Evolutionary conservation across 208 protist genomes (phyloP).

Genomic region (Crithidia bombi): DNA sequence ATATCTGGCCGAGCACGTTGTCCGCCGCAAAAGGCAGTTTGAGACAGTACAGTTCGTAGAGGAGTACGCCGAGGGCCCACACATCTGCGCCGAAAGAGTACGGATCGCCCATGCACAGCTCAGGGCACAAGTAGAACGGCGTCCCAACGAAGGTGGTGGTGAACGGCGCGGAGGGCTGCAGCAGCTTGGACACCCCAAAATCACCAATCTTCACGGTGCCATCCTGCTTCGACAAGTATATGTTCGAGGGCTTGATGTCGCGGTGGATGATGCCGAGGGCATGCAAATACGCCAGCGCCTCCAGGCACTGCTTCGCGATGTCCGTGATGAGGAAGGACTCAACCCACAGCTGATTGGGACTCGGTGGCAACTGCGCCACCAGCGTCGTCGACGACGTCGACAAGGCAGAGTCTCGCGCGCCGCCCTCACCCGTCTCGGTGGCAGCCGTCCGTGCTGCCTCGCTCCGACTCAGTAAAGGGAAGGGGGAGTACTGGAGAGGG

Average conservation of each 20-base stretch:
- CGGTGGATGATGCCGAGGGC: slow-evolving; percentile 85
- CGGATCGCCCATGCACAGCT: slow-evolving; percentile 84
- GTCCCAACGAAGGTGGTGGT: slow-evolving; percentile 89
- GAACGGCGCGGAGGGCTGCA: slow-evolving; percentile 58
- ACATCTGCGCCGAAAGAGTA: slow-evolving; percentile 89
- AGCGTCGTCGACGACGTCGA: neutral
- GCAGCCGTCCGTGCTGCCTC: neutral
- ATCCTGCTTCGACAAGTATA: slow-evolving; percentile 69
- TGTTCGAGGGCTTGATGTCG: slow-evolving; percentile 93
- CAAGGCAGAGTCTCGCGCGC: neutral
- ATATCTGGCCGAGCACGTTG: slow-evolving; percentile 87
- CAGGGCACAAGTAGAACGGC: slow-evolving; percentile 89
- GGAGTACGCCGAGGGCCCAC: slow-evolving; percentile 84
- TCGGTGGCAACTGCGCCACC: slow-evolving; percentile 5
- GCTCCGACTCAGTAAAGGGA: no score
- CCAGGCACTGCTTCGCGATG: slow-evolving; percentile 79
- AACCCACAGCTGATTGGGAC: slow-evolving; percentile 48
- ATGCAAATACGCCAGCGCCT: slow-evolving; percentile 87
- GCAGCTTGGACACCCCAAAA: slow-evolving; percentile 89
- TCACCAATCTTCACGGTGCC: slow-evolving; percentile 83
- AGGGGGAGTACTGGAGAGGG: neutral
- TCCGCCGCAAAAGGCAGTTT: slow-evolving; percentile 79
- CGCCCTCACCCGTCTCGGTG: neutral
- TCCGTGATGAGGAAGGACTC: slow-evolving; percentile 78
- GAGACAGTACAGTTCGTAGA: slow-evolving; percentile 89